phyloP scores from a whole-genome alignment of 768 basidiomycete genomes.

The Kwoniella europaea region DNA sequence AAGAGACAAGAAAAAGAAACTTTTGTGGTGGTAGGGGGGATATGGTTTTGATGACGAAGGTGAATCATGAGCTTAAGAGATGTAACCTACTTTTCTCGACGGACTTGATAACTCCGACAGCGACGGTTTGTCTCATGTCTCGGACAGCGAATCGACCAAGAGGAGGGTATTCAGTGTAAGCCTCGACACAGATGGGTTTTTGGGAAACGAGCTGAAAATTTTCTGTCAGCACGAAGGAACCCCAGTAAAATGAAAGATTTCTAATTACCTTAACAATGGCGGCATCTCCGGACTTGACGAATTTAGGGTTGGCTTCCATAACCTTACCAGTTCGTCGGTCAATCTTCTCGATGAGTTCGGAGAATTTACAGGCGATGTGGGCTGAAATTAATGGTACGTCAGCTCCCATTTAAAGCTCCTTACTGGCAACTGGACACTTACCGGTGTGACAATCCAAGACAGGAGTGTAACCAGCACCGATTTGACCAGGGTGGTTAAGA shows the following conservation, averaged over 20 bases:
- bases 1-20: too few relatives aligned
- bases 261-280: constrained; percentile 70
- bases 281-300: constrained; percentile 98
- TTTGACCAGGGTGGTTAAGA: constrained; percentile 99
- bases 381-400: constrained; percentile 60
- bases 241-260: constrained; percentile 62
- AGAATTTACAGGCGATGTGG: constrained; percentile 99
- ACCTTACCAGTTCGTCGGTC: constrained; percentile 97
- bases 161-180: constrained; percentile 97
- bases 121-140: constrained; percentile 99
- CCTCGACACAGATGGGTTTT: constrained; percentile 89
- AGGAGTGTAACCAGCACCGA: constrained; percentile 74
- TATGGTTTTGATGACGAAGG: too few relatives aligned
- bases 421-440: neutral
- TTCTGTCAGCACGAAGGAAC: constrained; percentile 69
- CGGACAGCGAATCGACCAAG: constrained; percentile 95
- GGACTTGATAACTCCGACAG: constrained; percentile 97
- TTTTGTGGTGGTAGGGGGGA: too few relatives aligned
- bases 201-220: constrained; percentile 83
- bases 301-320: constrained; percentile 78
- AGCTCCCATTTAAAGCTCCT: neutral
- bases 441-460: constrained; percentile 98
- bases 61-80: too few relatives aligned
- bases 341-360: constrained; percentile 91
- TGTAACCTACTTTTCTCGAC: too few relatives aligned